These are phyloP conservation scores for Paraurostyla sp. DNA, from an alignment of 73 alveolate species.

Conservation along the genomic window DNA sequence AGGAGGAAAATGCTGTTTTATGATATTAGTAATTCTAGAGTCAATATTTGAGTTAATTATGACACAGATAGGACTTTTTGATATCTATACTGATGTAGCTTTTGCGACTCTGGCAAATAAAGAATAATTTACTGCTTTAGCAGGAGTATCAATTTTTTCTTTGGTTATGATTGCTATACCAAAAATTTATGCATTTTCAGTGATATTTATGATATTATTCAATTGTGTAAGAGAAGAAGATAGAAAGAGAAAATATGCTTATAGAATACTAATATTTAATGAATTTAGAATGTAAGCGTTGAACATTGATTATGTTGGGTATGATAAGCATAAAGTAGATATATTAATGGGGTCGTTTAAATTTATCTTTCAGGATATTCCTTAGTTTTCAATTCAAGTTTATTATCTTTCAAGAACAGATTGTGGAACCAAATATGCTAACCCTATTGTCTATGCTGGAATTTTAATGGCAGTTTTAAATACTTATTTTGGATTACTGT, in stretches of 20 bases:
- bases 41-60: slow-evolving; percentile 14
- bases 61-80: slow-evolving; percentile 43
- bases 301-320: background rate
- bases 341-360: background rate
- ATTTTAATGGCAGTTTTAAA: slow-evolving; percentile 23
- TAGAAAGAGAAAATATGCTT: slow-evolving; percentile 32
- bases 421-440: slow-evolving; percentile 36
- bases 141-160: slow-evolving; percentile 9
- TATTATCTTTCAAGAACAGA: background rate
- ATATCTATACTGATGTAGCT: slow-evolving; percentile 41
- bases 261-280: background rate
- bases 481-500: slow-evolving; percentile 41
- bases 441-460: slow-evolving; percentile 32
- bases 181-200: slow-evolving; percentile 2
- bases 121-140: background rate
- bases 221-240: slow-evolving; percentile 47
- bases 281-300: slow-evolving; percentile 36
- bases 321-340: background rate
- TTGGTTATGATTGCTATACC: slow-evolving; percentile 43
- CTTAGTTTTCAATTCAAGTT: background rate
- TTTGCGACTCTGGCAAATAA: slow-evolving; percentile 27
- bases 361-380: slow-evolving; percentile 19
- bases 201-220: slow-evolving; percentile 23
- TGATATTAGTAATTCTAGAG: background rate
- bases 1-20: slow-evolving; percentile 13